Evolutionary conservation across 148 eudicot genomes (phyloP), one percentile per base, ranked within the genome.

Genomic region (Vaccinium myrtillus): DNA sequence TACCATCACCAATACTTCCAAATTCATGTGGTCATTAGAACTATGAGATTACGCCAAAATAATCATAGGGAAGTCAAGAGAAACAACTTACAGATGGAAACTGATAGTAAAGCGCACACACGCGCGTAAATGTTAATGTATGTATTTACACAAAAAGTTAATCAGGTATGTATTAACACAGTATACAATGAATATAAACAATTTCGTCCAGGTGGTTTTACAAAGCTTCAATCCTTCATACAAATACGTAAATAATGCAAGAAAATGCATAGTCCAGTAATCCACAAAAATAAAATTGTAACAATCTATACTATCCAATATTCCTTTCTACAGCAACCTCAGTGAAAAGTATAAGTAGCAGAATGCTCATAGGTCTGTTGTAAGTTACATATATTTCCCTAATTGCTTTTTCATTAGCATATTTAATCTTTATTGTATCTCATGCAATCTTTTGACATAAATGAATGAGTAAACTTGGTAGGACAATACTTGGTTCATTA

Each of bases 11-110:
- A 16, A 8, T 50, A 12, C 23, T 30, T 70, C 16, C 63, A 71
- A 70, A 49, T 70, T 27, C 27, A 14, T 51, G 77, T 2, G 50
- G 5, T 8, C 12, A 69, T 8, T 16, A 27, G 8, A n/a, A 70
- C 9, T 67, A 49, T 73, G 53, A 70, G 55, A 70, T 82, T n/a
- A 83, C 61, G 54, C 78, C 19, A 8, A 69, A 58, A 25, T n/a
- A 65, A 74, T 39, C 59, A 27, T 39, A 5, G 0, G 19, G 11
- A n/a, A 18, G 15, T 67, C 19, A 8, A 48, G 27, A 25, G 46
- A 65, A 51, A 32, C 75, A 39, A 81, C 56, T 65, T 81, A 49
- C 59, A 50, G 6, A 71, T 54, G 74, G 36, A 82, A 50, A 21
- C 74, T 36, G 25, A 51, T 19, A 27, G 1, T 11, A 69, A 63